phyloP scores from a whole-genome alignment of 139 green algal species.

The Chlamydomonas sp. region DNA sequence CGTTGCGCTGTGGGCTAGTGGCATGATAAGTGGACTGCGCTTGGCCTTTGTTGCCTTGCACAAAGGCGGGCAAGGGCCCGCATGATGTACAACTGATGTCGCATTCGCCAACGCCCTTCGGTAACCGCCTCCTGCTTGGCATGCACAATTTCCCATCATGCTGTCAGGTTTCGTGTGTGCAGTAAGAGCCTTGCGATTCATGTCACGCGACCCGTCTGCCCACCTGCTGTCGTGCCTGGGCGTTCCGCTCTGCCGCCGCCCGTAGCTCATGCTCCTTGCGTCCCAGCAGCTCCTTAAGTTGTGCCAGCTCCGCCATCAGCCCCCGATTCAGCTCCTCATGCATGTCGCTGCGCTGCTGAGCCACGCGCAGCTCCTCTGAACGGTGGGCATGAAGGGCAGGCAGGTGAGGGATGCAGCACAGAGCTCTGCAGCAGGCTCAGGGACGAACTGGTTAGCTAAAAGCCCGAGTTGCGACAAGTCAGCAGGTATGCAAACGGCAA shows the following conservation, averaged over 20 bases:
- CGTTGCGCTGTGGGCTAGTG: too few species aligned
- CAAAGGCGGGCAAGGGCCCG: too few species aligned
- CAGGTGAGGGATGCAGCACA: neutral
- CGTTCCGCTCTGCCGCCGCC: slow-evolving; percentile 29
- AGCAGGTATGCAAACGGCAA: neutral
- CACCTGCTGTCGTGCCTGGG: slow-evolving; percentile 37
- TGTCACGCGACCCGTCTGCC: neutral
- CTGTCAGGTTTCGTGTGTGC: too few species aligned
- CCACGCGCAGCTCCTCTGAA: slow-evolving; percentile 43
- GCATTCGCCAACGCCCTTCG: too few species aligned
- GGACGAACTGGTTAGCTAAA: neutral
- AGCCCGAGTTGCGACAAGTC: too few species aligned
- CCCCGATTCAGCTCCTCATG: slow-evolving; percentile 22
- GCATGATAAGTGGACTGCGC: too few species aligned
- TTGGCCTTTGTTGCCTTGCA: too few species aligned
- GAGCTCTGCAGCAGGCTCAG: too few species aligned
- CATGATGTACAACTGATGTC: too few species aligned
- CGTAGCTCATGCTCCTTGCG: slow-evolving; percentile 34
- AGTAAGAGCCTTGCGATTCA: too few species aligned
- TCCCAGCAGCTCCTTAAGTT: slow-evolving; percentile 29
- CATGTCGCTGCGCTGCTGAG: slow-evolving; percentile 29
- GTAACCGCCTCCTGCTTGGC: too few species aligned
- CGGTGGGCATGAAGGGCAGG: neutral
- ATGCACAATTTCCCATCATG: too few species aligned
- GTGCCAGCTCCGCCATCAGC: slow-evolving; percentile 40